Evolutionary conservation across 768 basidiomycete species (phyloP), one percentile per base, ranked within the genome.

Genomic region (Amanita rubescens): DNA sequence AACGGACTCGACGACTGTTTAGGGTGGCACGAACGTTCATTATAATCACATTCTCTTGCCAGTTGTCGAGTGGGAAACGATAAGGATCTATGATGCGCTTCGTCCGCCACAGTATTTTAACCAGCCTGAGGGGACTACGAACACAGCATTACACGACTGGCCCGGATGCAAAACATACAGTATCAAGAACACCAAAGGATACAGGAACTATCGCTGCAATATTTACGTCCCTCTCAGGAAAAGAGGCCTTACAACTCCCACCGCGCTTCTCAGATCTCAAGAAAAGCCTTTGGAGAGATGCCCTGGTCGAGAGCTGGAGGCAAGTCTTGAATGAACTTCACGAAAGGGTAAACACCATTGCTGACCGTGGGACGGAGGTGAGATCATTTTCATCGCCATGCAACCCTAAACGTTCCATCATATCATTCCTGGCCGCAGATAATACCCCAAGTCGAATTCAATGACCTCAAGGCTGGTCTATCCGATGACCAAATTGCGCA

Each of bases 231-330:
- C 60, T 74, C 7, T 71, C 67, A 1, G 71, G 70, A 24, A 66
- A 69, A 37, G 59, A 67, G 1, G 65, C 65, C 4, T 64, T 64
- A 1, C 65, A 64, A 4, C 73, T 87, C 4, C 84, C 84, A 0
- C 60, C 68, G 7, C 75, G 85, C 0, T 89, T 87, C 55, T 59
- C 73, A 0, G 73, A 75, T 5, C 65, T 90, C 22, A 90, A 91
- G 69, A 75, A 73, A 55, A 63, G 66, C 24, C 55, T 88, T 0
- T 78, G 76, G 66, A 65, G 57, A 8, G 77, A 81, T 9, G 58
- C 55, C 2, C 63, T 87, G 9, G 56, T 68, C 6, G 65, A 76
- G 56, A 74, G 75, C 42, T 87, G 85, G 84, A 70, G 68, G 39
- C 70, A 78, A 32, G 75, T 88, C 0, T 61, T 86, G 6, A 56